phyloP scores from a whole-genome alignment of 2,329 filamentous ascomycete species.

The Fusarium continuum region DNA sequence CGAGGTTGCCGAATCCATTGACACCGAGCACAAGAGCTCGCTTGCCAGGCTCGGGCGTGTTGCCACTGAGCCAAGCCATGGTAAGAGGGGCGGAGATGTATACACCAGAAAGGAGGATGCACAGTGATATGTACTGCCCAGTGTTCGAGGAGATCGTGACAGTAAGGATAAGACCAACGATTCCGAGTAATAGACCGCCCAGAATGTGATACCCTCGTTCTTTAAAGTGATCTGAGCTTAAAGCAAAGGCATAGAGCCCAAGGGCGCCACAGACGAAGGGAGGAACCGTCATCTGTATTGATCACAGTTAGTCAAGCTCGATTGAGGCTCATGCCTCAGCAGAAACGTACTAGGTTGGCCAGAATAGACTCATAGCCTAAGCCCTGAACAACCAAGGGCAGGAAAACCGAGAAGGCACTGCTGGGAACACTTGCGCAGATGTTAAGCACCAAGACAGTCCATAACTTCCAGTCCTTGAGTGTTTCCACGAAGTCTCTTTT shows the following conservation, averaged over 20 bases:
- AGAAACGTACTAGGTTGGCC: conserved; percentile 38
- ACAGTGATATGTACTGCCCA: conserved; percentile 39
- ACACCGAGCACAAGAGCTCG: conserved; percentile 42
- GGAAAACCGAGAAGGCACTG: conserved; percentile 41
- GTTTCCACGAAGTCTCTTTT: conserved; percentile 41
- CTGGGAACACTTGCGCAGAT: conserved; percentile 44
- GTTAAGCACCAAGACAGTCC: conserved; percentile 40
- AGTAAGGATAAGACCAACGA: conserved; percentile 40
- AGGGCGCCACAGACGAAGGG: conserved; percentile 42
- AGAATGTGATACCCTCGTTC: conserved; percentile 43
- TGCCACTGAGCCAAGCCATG: conserved; percentile 43
- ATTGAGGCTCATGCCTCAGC: background rate
- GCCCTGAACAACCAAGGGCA: conserved; percentile 43
- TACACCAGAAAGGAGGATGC: conserved; percentile 40
- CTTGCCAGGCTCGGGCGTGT: conserved; percentile 44
- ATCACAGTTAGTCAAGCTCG: background rate
- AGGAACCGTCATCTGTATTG: conserved; percentile 40
- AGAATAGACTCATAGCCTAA: conserved; percentile 42
- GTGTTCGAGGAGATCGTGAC: conserved; percentile 36
- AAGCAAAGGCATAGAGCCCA: conserved; percentile 41
- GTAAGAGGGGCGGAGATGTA: conserved; percentile 43
- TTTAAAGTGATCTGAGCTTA: conserved; percentile 39
- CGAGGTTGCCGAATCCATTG: conserved; percentile 43
- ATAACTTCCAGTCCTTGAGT: conserved; percentile 43
- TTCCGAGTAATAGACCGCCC: conserved; percentile 35